These are phyloP conservation scores for Pseudogymnoascus sp. DNA, from an alignment of 2,329 filamentous ascomycete genomes.

Conservation along the genomic window DNA sequence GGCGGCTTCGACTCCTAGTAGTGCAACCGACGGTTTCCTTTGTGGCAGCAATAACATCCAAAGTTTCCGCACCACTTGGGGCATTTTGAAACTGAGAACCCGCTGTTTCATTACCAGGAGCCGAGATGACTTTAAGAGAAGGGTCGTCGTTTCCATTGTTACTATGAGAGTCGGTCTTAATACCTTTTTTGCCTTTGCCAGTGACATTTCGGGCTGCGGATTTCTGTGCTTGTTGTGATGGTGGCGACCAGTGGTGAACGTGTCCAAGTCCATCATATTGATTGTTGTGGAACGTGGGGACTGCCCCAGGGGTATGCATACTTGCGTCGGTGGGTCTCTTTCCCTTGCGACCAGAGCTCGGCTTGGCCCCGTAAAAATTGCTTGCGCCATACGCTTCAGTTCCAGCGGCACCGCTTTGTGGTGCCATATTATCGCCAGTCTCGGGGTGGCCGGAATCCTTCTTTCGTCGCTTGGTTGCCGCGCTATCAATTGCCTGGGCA, in stretches of 20 bases:
- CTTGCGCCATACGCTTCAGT: neutral
- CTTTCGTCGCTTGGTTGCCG: neutral
- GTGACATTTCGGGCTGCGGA: neutral
- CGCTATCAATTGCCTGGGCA: neutral
- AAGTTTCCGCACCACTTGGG: conserved; percentile 7
- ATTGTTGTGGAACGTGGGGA: neutral
- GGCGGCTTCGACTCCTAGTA: neutral
- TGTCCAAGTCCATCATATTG: neutral
- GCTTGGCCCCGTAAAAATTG: neutral
- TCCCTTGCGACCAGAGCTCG: neutral
- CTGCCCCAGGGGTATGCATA: neutral
- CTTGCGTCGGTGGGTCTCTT: neutral
- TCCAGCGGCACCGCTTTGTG: neutral
- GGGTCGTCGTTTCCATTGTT: neutral
- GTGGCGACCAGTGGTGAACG: neutral
- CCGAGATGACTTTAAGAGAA: neutral
- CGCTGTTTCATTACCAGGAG: neutral
- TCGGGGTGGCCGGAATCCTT: neutral
- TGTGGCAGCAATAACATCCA: neutral
- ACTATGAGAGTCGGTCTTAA: neutral
- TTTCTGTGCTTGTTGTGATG: neutral
- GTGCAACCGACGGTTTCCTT: neutral
- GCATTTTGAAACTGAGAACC: neutral
- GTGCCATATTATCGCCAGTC: neutral
- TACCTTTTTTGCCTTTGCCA: conserved; percentile 6